Base-by-base conservation (phyloP, 345 rosid genomes). In the Eucalyptus albens region DNA sequence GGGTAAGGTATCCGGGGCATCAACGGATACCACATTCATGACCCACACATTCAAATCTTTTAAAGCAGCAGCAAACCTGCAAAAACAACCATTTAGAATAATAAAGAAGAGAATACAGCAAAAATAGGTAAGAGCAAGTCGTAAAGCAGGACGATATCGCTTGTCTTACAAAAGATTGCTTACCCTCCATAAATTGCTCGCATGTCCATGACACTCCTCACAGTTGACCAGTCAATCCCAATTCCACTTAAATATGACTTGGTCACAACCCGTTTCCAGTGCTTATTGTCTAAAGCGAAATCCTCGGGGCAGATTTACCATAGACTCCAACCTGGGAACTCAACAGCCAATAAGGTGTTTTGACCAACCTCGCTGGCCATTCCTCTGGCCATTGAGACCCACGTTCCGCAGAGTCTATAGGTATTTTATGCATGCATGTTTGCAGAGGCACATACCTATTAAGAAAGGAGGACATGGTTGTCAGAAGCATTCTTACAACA, bases 141-240 rank as follows among this genome's bases (percentile, higher is more conserved):
- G 29, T 17, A 31, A 27, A 55, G 44, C 24, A 15, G 65, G 50
- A 53, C 9, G 17, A 31, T 50, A 47, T n/a, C 60, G 11, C 87
- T 47, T 16, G 59, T 82, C 19, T 27, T 27, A 82, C 33, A 44
- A 65, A 33, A 47, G 26, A 37, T 42, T 65, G 88, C 96, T 94
- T 94, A 96, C 99, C 99, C 99, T 94, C 99, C 99, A 88, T 98
- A 98, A 88, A 96, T 92, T 85, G 99, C 90, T 92, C 96, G 95
- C 99, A 98, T 97, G 97, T 97, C 99, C 99, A 98, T 98, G 90
- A 94, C 97, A 92, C 95, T 97, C 90, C 99, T 94, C 88, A 97
- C 97, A 50, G 92, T 31, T 89, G 94, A 92, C 99, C 99, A 97
- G 93, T 96, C 94, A 87, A 98, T 94, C 88, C 99, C 99, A 88